Percentiles rank a stretch among this genome's conserved stretches.
phyloP scores from a whole-genome alignment of 2,329 filamentous ascomycete species.

The Immersiporthe knoxdaviesiana region DNA sequence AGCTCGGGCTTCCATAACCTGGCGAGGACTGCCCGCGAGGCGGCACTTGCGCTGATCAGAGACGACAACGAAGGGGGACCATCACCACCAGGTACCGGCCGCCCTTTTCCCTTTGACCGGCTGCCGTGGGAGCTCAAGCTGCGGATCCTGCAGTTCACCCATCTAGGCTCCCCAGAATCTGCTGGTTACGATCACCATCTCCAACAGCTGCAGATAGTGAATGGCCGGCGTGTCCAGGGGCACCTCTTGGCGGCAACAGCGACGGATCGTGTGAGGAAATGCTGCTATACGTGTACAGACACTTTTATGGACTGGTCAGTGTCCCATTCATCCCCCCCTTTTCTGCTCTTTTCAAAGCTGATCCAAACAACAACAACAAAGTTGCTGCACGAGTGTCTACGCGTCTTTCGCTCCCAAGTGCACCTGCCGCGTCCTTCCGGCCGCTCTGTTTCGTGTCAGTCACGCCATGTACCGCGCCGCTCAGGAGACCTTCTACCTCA shows the following conservation, averaged over 20 bases:
- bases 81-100: too few relatives aligned
- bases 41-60: background rate
- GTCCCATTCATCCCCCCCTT: background rate
- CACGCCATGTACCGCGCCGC: slow-evolving; percentile 8
- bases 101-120: slow-evolving; percentile 9
- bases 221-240: background rate
- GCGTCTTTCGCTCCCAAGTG: slow-evolving; percentile 11
- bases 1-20: background rate
- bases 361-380: background rate
- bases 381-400: slow-evolving; percentile 8
- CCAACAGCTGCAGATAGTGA: slow-evolving; percentile 2
- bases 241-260: background rate
- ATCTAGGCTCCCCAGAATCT: slow-evolving; percentile 2
- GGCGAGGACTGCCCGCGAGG: slow-evolving; percentile 1
- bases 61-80: too few relatives aligned
- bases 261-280: background rate
- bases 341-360: background rate
- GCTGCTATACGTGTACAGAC: slow-evolving; percentile 11
- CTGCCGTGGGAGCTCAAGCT: slow-evolving; percentile 9
- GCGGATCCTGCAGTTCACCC: slow-evolving; percentile 3
- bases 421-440: slow-evolving; percentile 6
- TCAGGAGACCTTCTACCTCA: background rate
- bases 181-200: background rate
- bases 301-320: slow-evolving; percentile 8
- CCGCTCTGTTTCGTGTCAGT: slow-evolving; percentile 4